Conservation (phyloP, 176 grass and related monocot species). For the Canna indica region DNA sequence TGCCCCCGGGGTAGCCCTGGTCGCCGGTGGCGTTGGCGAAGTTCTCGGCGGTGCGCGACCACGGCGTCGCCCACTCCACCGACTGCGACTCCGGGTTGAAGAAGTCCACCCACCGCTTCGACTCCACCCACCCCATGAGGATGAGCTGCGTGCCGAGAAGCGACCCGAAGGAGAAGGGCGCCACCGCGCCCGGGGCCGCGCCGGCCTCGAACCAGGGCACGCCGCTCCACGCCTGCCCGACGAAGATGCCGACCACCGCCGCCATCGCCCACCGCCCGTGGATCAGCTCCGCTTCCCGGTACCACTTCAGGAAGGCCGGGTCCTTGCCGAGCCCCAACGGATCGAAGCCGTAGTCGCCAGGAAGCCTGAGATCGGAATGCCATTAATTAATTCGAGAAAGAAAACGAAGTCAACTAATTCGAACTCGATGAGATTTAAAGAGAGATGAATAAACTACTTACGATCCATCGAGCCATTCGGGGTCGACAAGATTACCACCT, state of each 20-base stretch:
- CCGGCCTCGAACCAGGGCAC: conserved; percentile 94
- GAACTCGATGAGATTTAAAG: neutral
- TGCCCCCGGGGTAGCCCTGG: conserved; percentile 85
- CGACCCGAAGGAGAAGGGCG: conserved; percentile 91
- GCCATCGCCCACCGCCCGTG: conserved; percentile 96
- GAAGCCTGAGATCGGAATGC: no score
- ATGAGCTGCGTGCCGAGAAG: conserved; percentile 87
- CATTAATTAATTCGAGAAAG: no score
- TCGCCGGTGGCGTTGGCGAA: conserved; percentile 89
- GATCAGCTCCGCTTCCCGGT: conserved; percentile 95
- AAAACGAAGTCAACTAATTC: no score
- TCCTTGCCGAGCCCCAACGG: conserved; percentile 90
- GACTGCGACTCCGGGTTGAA: conserved; percentile 96
- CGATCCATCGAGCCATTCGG: conserved; percentile 85
- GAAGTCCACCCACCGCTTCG: conserved; percentile 99
- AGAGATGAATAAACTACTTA: conserved; percentile 30
- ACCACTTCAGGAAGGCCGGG: conserved; percentile 97
- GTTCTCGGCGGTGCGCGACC: conserved; percentile 88
- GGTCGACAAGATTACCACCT: conserved; percentile 67
- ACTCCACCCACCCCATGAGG: conserved; percentile 98
- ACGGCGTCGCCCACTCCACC: conserved; percentile 87
- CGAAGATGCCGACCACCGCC: conserved; percentile 81
- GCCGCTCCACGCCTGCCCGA: conserved; percentile 94
- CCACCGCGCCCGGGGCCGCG: conserved; percentile 66
- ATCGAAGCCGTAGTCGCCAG: conserved; percentile 89